Conservation (phyloP, 2,329 filamentous ascomycete species). For the Nigrospora osmanthi region DNA sequence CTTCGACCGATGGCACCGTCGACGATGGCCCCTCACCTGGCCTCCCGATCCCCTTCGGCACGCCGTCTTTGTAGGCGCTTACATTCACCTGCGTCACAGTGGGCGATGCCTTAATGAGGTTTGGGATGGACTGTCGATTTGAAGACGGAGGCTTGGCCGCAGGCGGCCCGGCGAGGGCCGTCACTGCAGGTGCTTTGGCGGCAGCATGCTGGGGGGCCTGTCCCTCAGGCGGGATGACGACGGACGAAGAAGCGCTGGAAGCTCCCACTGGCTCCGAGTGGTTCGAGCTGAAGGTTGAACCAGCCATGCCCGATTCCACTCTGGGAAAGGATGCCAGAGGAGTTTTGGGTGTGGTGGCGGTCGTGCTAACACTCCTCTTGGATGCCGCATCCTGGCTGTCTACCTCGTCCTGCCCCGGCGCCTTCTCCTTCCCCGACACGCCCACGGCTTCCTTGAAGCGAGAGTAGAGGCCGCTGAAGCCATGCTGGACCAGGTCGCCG, state of each 20-base stretch:
- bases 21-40: conserved; percentile 29
- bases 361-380: conserved; percentile 31
- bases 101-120: conserved; percentile 28
- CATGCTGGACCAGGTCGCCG: conserved; percentile 72
- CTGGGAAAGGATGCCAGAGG: conserved; percentile 32
- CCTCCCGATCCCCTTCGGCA: conserved; percentile 36
- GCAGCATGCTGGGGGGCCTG: conserved; percentile 31
- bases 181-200: conserved; percentile 40
- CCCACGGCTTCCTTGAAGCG: conserved; percentile 78
- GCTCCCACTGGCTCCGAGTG: conserved; percentile 17
- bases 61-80: conserved; percentile 37
- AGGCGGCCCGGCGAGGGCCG: conserved; percentile 27
- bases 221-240: conserved; percentile 32
- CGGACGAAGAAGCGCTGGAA: conserved; percentile 17
- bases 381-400: conserved; percentile 33
- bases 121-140: conserved; percentile 22
- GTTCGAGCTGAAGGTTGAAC: too few species aligned
- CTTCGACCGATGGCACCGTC: conserved; percentile 24
- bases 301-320: conserved; percentile 25
- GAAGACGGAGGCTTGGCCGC: conserved; percentile 33
- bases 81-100: conserved; percentile 41
- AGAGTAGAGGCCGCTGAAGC: conserved; percentile 82
- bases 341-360: conserved; percentile 31
- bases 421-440: conserved; percentile 42
- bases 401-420: conserved; percentile 8